A percentile compares a stretch with the other conserved stretches of the same genome.
phyloP scores from a whole-genome alignment of 371 early-diverging fungal genomes.

The Apophysomyces trapeziformis region DNA sequence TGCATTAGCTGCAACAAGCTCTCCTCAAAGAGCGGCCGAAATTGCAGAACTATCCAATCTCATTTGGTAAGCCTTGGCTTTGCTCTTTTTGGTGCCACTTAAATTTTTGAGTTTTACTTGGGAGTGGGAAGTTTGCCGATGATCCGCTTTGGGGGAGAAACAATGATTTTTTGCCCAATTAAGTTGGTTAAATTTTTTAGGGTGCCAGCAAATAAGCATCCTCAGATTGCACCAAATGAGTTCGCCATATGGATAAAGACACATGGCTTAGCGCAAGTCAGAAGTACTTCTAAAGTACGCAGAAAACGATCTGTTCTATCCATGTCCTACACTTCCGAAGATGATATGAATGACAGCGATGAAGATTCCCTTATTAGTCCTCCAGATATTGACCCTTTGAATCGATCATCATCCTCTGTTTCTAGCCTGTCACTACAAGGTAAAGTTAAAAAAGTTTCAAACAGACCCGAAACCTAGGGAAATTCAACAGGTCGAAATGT shows the following conservation, averaged over 20 bases:
- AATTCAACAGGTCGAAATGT: not conserved
- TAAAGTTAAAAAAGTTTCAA: not conserved
- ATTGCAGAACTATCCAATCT: conserved; percentile 19
- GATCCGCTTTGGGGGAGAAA: conserved; percentile 5
- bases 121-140: conserved; percentile 5
- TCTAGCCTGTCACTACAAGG: not conserved
- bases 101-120: not conserved
- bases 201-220: conserved; percentile 42
- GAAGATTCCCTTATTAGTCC: conserved; percentile 13
- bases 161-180: conserved; percentile 10
- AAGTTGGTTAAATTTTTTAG: conserved; percentile 16
- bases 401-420: not conserved
- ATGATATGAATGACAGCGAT: conserved; percentile 13
- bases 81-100: not conserved
- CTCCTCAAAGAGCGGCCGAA: conserved; percentile 4
- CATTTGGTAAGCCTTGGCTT: conserved; percentile 17
- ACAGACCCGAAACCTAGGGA: not conserved
- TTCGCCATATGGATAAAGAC: conserved; percentile 39
- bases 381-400: not conserved
- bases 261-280: conserved; percentile 28
- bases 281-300: conserved; percentile 20
- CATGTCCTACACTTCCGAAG: conserved; percentile 26
- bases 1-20: conserved; percentile 2
- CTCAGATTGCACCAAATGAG: conserved; percentile 43
- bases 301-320: conserved; percentile 34